Evolutionary conservation across 2,329 filamentous ascomycete species (phyloP).

Genomic region (Coniella lustricola): DNA sequence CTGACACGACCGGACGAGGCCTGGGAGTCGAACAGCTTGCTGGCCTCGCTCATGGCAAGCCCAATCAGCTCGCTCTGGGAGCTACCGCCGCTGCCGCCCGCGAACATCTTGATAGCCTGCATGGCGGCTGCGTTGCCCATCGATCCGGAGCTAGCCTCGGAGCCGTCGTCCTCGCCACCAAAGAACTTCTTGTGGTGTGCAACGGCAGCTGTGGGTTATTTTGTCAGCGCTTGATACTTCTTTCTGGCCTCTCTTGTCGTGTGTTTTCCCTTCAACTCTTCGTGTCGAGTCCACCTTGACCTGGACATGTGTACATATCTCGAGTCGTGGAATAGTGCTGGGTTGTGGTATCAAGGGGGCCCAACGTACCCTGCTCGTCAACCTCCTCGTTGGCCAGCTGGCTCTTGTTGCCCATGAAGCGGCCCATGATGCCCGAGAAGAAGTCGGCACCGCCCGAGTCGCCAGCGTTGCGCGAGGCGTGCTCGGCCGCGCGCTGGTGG

Average conservation of each 20-base stretch:
- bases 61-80: slow-evolving; percentile 72
- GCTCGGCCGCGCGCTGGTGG: slow-evolving; percentile 32
- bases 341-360: background rate
- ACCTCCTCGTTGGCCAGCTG: slow-evolving; percentile 38
- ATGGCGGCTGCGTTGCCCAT: slow-evolving; percentile 71
- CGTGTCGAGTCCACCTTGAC: no score
- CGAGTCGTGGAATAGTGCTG: background rate
- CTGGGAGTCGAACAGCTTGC: slow-evolving; percentile 62
- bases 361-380: slow-evolving; percentile 41
- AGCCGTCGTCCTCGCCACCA: slow-evolving; percentile 41
- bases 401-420: slow-evolving; percentile 43
- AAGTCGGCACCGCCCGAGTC: slow-evolving; percentile 39
- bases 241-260: background rate
- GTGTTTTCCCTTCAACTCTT: background rate
- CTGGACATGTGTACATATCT: background rate
- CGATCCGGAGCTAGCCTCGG: slow-evolving; percentile 40
- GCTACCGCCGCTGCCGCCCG: slow-evolving; percentile 40
- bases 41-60: slow-evolving; percentile 81
- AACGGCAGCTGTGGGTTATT: slow-evolving; percentile 53
- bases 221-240: background rate
- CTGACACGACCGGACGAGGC: slow-evolving; percentile 45
- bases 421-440: slow-evolving; percentile 41
- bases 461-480: slow-evolving; percentile 40
- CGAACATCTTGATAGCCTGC: slow-evolving; percentile 77
- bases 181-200: slow-evolving; percentile 72